A percentile compares a stretch with the other conserved stretches of the same genome.
Conservation (phyloP, 2,329 filamentous ascomycete species). For the Chaetomium globosum region DNA sequence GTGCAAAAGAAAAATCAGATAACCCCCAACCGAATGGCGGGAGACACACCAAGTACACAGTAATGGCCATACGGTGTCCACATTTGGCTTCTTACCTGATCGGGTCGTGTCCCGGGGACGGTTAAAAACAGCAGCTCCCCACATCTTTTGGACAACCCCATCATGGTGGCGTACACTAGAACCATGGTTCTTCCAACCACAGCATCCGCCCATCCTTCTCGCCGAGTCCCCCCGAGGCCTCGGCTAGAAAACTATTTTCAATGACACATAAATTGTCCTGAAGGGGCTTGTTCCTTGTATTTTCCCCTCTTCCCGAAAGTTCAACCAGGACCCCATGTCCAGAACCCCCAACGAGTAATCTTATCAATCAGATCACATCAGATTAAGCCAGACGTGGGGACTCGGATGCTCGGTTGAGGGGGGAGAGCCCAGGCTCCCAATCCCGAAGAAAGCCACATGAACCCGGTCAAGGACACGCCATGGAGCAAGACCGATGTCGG, state of each 20-base stretch:
- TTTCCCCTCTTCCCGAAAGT: neutral
- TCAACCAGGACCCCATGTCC: neutral
- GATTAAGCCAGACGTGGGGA: constrained; percentile 2
- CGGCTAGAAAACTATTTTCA: constrained; percentile 1
- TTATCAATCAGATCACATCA: constrained; percentile 30
- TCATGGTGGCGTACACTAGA: constrained; percentile 12
- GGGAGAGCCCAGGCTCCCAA: neutral
- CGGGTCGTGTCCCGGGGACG: neutral
- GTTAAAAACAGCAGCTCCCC: constrained; percentile 10
- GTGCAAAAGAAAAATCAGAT: neutral
- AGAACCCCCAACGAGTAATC: constrained; percentile 9
- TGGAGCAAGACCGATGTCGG: constrained; percentile 18
- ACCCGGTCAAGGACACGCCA: neutral
- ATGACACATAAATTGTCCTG: constrained; percentile 13
- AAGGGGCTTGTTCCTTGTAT: no score
- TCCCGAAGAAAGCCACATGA: no score
- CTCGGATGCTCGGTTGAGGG: neutral
- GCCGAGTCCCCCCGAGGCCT: no score
- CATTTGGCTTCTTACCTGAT: neutral
- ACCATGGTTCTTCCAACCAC: neutral
- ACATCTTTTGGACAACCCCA: constrained; percentile 18
- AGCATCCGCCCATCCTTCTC: neutral
- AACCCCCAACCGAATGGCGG: neutral
- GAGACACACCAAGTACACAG: constrained; percentile 8
- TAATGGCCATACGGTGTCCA: constrained; percentile 5